phyloP scores from a whole-genome alignment of 805 yeast genomes.

The Schizosaccharomyces pombe region DNA sequence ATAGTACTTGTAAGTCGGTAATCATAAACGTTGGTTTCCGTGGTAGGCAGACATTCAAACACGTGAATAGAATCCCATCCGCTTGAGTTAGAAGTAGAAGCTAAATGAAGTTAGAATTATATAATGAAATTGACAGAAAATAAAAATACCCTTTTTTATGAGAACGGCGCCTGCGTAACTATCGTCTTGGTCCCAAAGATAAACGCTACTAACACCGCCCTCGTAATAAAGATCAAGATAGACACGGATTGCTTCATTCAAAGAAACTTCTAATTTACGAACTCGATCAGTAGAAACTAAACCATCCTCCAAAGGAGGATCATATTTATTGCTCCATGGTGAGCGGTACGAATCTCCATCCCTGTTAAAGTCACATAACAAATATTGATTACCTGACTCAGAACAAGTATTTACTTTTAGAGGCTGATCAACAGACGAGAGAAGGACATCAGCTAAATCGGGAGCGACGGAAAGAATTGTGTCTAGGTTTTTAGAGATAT shows the following conservation, averaged over 20 bases:
- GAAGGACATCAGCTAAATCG: conserved; percentile 62
- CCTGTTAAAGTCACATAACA: conserved; percentile 83
- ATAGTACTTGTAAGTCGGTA: conserved; percentile 75
- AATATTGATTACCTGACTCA: conserved; percentile 37
- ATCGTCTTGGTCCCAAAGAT: conserved; percentile 63
- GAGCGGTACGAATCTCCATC: conserved; percentile 83
- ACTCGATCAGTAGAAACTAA: conserved; percentile 48
- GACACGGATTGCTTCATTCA: conserved; percentile 77
- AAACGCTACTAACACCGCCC: conserved; percentile 76
- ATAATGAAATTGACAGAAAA: neutral
- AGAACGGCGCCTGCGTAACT: conserved; percentile 84
- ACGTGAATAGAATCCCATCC: conserved; percentile 91
- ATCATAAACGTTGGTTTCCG: conserved; percentile 15
- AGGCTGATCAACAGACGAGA: conserved; percentile 75
- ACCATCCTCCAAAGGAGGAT: conserved; percentile 32
- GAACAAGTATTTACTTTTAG: conserved; percentile 29
- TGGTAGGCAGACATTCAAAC: conserved; percentile 34
- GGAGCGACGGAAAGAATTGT: conserved; percentile 31
- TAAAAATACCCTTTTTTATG: conserved; percentile 34
- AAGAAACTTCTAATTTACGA: conserved; percentile 51
- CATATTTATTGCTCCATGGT: conserved; percentile 69
- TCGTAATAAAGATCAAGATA: conserved; percentile 81
- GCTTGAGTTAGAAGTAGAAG: conserved; percentile 17
- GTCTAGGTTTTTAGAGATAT: conserved; percentile 25
- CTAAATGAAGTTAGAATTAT: neutral